Conservation (phyloP, 2,329 filamentous ascomycete species). For the Claviceps sp. region DNA sequence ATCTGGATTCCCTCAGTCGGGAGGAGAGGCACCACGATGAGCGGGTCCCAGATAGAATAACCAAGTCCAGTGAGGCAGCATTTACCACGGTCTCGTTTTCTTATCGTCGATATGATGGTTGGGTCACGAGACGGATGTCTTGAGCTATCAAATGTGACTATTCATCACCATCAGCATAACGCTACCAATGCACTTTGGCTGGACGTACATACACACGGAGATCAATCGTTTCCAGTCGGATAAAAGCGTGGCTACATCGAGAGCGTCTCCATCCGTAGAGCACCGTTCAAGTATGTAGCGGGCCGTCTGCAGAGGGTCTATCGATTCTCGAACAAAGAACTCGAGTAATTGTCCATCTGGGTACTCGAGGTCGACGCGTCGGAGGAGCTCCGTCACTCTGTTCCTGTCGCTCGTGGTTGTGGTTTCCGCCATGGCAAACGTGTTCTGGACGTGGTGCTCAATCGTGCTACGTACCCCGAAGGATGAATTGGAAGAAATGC, state of each 20-base stretch:
- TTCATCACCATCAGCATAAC: background rate
- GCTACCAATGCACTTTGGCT: background rate
- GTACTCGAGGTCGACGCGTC: background rate
- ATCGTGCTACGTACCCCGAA: no score
- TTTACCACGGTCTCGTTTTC: constrained; percentile 1
- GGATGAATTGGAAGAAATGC: no score
- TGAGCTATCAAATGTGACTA: background rate
- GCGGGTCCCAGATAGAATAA: constrained; percentile 2
- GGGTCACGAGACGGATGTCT: background rate
- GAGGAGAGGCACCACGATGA: constrained; percentile 2
- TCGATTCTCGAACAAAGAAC: constrained; percentile 4
- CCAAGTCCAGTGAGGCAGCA: constrained; percentile 1
- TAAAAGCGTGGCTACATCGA: background rate
- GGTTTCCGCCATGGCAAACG: no score
- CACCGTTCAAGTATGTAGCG: constrained; percentile 6
- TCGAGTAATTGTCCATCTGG: constrained; percentile 5
- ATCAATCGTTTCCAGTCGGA: constrained; percentile 5
- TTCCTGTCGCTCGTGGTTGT: background rate
- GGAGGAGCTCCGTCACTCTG: background rate
- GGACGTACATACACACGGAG: constrained; percentile 1
- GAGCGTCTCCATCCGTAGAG: background rate
- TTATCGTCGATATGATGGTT: constrained; percentile 1
- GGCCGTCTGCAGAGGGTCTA: constrained; percentile 4
- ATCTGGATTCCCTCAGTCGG: background rate
- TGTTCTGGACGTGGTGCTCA: no score